Percentiles rank a stretch among this genome's conserved stretches.
These are phyloP conservation scores for Tremellales sp. DNA, from an alignment of 1,284 basidiomycete genomes.

Conservation along the genomic window DNA sequence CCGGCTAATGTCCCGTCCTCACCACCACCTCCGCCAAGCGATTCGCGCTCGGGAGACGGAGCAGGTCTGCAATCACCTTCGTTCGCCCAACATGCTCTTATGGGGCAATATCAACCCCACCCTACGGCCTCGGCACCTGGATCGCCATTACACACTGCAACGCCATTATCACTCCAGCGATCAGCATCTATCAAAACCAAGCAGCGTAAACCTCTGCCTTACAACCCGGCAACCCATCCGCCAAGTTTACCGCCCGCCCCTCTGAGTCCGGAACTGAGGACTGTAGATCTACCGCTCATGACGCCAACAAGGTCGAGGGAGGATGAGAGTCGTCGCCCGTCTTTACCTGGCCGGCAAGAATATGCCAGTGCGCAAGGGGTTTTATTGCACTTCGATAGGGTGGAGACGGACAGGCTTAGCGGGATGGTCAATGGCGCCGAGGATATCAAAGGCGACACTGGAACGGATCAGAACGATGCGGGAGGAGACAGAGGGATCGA, in stretches of 20 bases:
- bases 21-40: no score
- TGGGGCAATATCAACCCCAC: constrained; percentile 9
- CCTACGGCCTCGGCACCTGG: constrained; percentile 18
- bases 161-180: neutral
- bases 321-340: constrained; percentile 2
- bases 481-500: constrained; percentile 3
- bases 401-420: constrained; percentile 8
- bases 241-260: constrained; percentile 17
- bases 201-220: constrained; percentile 10
- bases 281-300: constrained; percentile 29
- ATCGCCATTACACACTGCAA: constrained; percentile 10
- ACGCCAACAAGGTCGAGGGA: constrained; percentile 19
- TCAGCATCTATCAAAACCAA: neutral
- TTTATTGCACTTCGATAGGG: neutral
- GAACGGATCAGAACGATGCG: constrained; percentile 4
- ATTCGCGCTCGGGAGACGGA: no score
- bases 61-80: neutral
- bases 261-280: constrained; percentile 28
- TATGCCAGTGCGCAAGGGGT: constrained; percentile 1
- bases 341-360: neutral
- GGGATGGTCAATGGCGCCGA: neutral
- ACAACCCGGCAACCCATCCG: constrained; percentile 10
- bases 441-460: constrained; percentile 1
- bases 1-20: no score
- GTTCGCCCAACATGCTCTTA: constrained; percentile 6